A percentile compares a stretch with the other conserved stretches of the same genome.
Conservation (phyloP, 352 stramenopile genomes). For the Phytophthora chlamydospora region DNA sequence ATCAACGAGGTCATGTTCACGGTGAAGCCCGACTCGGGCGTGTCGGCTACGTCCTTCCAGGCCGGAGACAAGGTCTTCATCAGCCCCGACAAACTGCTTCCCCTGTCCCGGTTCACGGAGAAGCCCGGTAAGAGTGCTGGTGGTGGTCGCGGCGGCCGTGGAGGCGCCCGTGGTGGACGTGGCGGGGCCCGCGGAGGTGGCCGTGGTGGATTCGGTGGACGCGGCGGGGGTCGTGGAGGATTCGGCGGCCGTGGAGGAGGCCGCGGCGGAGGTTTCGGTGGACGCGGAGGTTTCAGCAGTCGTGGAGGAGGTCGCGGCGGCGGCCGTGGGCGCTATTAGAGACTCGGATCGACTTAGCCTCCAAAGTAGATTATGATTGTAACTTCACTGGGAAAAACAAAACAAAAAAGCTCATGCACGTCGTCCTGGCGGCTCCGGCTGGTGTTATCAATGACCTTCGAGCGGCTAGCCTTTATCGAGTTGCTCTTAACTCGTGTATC, state of each 20-base stretch:
- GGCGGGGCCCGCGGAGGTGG: constrained; percentile 38
- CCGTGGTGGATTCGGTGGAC: constrained; percentile 27
- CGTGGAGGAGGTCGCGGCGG: constrained; percentile 15
- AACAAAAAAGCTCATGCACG: constrained; percentile 24
- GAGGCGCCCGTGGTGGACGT: constrained; percentile 39
- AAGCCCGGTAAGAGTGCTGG: constrained; percentile 72
- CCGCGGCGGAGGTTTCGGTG: constrained; percentile 35
- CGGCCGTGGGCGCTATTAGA: constrained; percentile 40
- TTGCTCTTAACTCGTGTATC: too few relatives aligned
- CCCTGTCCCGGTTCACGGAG: constrained; percentile 96
- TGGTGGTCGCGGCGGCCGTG: constrained; percentile 35
- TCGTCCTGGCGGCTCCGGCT: constrained; percentile 1
- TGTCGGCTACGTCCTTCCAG: constrained; percentile 96
- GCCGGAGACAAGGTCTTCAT: constrained; percentile 97
- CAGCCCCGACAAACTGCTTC: constrained; percentile 97
- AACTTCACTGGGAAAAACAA: constrained; percentile 36
- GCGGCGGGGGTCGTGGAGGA: constrained; percentile 16
- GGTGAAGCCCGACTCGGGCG: constrained; percentile 95
- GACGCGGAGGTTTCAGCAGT: constrained; percentile 28
- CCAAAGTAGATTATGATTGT: constrained; percentile 56
- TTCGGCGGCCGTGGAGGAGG: constrained; percentile 27
- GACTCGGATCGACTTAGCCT: constrained; percentile 32
- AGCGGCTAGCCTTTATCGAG: too few relatives aligned
- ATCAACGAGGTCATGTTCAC: constrained; percentile 98
- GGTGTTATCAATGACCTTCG: not conserved